Base-by-base conservation (phyloP, 2,329 filamentous ascomycete genomes). In the Scedosporium minutisporum region DNA sequence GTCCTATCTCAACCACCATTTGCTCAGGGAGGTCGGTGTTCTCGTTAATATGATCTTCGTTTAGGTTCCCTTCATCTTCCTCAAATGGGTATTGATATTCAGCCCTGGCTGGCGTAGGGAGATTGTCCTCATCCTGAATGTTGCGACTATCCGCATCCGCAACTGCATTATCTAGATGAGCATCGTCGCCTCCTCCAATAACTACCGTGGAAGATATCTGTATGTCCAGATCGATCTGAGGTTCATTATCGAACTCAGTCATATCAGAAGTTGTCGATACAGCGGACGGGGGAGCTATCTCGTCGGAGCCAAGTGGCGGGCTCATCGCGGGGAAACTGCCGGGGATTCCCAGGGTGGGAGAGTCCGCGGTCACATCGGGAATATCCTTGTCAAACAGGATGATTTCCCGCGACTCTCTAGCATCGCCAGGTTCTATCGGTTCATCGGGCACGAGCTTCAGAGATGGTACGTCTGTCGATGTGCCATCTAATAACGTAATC, bases 171-270 rank as follows among this genome's bases (percentile, higher is more conserved):
- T 25, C 3, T 3, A 21, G 18, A 51, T 23, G 7, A 29, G 18
- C 16, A 12, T 55, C 25, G 25, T 58, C 33, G 5, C 23, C 51
- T 23, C 23, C 51, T 23, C 48, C 16, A 9, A 12, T 16, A 3
- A 21, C 23, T 16, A 41, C n/a, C 3, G 21, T 5, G 25, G 44
- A 61, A 46, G 33, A 46, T 4, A 58, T 4, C 33, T 58, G 63
- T n/a, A 46, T 14, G 16, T 64, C 61, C 55, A 63, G 75, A 57
- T 86, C 82, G 1, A 81, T 83, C 70, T 91, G 88, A 23, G 86
- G 80, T 67, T 91, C 88, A n/a, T 79, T 81, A 66, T 92, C 89
- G 67, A 91, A 89, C 68, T 90, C 86, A 0, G 88, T 91, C 6
- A 81, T 81, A 51, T 80, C 80, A n/a, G 86, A 87, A 5, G 75